phyloP scores from a whole-genome alignment of 768 basidiomycete genomes.

The Rhodosporidiobolus odoratus region DNA sequence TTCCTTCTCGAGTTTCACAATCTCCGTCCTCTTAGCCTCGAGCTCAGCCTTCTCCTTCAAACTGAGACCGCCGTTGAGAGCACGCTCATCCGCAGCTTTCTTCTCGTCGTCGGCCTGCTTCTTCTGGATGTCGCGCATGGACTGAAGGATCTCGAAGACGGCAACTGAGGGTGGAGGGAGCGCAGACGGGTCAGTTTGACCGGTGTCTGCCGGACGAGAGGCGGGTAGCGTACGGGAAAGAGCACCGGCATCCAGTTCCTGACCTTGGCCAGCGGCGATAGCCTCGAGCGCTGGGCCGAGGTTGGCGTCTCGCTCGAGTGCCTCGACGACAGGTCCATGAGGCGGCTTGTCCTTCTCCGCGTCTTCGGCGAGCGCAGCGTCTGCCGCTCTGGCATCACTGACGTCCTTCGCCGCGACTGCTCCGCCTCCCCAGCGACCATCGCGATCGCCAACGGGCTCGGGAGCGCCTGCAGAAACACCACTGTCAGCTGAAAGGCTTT shows the following conservation, averaged over 20 bases:
- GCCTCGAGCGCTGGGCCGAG: conserved; percentile 1
- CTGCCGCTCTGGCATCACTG: neutral
- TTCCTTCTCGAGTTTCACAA: conserved; percentile 10
- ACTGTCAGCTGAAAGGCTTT: neutral
- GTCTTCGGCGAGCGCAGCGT: neutral
- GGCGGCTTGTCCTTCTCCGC: neutral
- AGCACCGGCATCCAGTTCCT: neutral
- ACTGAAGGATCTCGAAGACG: conserved; percentile 26
- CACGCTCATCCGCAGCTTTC: neutral
- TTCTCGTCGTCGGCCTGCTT: conserved; percentile 17
- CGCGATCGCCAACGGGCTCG: conserved; percentile 11
- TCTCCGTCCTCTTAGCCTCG: conserved; percentile 23
- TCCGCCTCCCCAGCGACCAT: neutral
- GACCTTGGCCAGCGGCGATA: neutral
- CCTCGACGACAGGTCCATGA: neutral
- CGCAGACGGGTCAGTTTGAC: too few species aligned
- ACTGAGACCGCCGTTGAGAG: neutral
- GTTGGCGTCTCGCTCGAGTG: conserved; percentile 2
- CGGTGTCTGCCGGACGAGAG: rapidly evolving
- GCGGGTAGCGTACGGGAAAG: neutral
- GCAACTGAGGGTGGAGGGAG: neutral
- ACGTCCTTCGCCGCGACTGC: neutral
- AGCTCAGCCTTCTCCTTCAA: conserved; percentile 21
- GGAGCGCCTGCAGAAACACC: conserved; percentile 8
- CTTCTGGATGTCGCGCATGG: conserved; percentile 7